Percentiles rank a stretch among this genome's conserved stretches.
These are phyloP conservation scores for Diphasiastrum complanatum DNA, from an alignment of 83 land plant species.

Conservation along the genomic window DNA sequence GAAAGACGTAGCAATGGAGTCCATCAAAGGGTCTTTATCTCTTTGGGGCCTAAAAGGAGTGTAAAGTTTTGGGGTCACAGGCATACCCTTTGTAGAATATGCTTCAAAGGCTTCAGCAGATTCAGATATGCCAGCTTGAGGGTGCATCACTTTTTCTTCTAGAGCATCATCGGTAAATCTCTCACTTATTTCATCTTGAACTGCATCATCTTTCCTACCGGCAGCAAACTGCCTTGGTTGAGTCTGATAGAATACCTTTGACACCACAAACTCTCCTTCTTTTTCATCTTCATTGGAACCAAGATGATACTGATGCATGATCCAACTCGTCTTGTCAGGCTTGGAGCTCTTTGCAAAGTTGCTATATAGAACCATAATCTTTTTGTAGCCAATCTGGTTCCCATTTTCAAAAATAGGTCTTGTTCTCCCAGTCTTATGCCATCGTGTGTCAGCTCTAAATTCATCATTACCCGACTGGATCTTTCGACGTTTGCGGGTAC, in stretches of 20 bases:
- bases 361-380: slow-evolving; percentile 12
- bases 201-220: no score
- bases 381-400: slow-evolving; percentile 3
- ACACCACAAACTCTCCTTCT: slow-evolving; percentile 10
- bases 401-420: slow-evolving; percentile 3
- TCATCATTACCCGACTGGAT: neutral
- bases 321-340: slow-evolving; percentile 13
- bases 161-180: no score
- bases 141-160: no score
- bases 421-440: slow-evolving; percentile 16
- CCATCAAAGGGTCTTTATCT: no score
- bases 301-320: slow-evolving; percentile 9
- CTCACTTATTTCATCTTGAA: no score
- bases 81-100: no score
- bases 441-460: slow-evolving; percentile 4
- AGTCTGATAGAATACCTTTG: slow-evolving; percentile 13
- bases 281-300: slow-evolving; percentile 3
- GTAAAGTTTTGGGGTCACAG: no score
- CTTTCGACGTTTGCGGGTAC: slow-evolving; percentile 6
- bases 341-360: slow-evolving; percentile 2
- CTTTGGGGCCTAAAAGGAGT: no score
- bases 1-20: no score
- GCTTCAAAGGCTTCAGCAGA: no score
- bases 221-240: no score
- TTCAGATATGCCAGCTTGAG: no score